Percentiles rank a stretch among this genome's conserved stretches.
Conservation (phyloP, 225 moss, liverwort and hornwort species). For the Asterella californica region DNA sequence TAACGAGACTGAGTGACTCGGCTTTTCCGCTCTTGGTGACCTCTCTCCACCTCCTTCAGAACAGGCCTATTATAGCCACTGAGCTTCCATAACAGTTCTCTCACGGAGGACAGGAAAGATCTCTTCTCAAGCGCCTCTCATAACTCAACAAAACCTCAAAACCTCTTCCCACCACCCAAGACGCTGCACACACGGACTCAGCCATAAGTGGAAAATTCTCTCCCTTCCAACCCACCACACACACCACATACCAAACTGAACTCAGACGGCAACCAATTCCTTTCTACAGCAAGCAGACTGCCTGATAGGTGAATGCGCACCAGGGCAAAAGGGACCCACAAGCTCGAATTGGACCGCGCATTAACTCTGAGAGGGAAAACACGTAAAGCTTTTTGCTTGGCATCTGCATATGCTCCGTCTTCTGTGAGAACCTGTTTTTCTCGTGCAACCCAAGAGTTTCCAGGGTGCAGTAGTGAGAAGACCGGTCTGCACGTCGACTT, state of each 20-base stretch:
- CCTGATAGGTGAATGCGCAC: background rate
- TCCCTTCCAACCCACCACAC: no score
- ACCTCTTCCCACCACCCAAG: background rate
- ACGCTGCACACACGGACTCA: background rate
- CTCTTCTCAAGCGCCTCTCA: background rate
- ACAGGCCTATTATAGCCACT: background rate
- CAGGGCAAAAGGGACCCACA: background rate
- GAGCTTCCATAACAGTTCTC: background rate
- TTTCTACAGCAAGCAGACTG: background rate
- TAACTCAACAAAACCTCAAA: background rate
- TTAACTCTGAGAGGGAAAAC: background rate
- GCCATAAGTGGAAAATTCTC: background rate
- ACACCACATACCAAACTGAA: background rate
- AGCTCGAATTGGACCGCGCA: background rate
- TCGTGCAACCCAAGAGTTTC: slow-evolving; percentile 12
- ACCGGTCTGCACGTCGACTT: slow-evolving; percentile 22
- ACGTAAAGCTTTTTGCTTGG: background rate
- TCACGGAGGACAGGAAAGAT: background rate
- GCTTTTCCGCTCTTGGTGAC: background rate
- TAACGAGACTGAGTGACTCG: background rate
- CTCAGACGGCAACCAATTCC: background rate
- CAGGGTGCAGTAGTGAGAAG: background rate
- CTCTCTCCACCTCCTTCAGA: background rate
- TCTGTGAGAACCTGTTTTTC: background rate
- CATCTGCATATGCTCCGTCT: background rate